A percentile compares a stretch with the other conserved stretches of the same genome.
Conservation (phyloP, 2,329 filamentous ascomycete genomes). For the Phialemoniopsis sp. region DNA sequence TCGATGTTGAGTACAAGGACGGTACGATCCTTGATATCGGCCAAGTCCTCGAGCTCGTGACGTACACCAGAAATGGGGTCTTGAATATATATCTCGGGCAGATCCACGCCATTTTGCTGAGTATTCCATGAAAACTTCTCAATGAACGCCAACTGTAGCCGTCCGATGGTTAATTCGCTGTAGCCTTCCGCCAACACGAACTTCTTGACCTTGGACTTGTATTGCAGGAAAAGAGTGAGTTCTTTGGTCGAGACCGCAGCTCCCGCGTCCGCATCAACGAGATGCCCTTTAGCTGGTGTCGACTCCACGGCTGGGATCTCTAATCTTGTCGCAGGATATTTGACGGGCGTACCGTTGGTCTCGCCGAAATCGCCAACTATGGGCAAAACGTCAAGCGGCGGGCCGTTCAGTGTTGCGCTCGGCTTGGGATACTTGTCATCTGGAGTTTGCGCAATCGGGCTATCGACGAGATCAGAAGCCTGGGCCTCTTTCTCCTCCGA, state of each 20-base stretch:
- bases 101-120: conserved; percentile 84
- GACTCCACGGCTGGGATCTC: conserved; percentile 8
- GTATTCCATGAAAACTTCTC: conserved; percentile 99
- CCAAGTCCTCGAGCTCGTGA: conserved; percentile 90
- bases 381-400: conserved; percentile 45
- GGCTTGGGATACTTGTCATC: conserved; percentile 57
- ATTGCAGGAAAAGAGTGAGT: conserved; percentile 89
- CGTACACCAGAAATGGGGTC: conserved; percentile 94
- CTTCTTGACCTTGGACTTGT: conserved; percentile 96
- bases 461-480: conserved; percentile 25
- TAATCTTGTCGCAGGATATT: too few species aligned
- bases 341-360: too few species aligned
- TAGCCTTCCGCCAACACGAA: conserved; percentile 83
- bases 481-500: conserved; percentile 51
- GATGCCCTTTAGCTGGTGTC: conserved; percentile 3
- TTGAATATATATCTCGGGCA: conserved; percentile 97
- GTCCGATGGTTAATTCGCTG: conserved; percentile 78
- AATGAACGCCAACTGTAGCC: conserved; percentile 92
- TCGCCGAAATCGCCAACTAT: conserved; percentile 8
- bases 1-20: conserved; percentile 96
- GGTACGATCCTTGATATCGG: conserved; percentile 89
- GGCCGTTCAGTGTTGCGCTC: conserved; percentile 57
- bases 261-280: conserved; percentile 9
- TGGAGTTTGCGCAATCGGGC: conserved; percentile 52
- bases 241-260: conserved; percentile 58